These are phyloP conservation scores for Scopulariopsis brevicaulis DNA, from an alignment of 2,329 filamentous ascomycete species.

Conservation along the genomic window DNA sequence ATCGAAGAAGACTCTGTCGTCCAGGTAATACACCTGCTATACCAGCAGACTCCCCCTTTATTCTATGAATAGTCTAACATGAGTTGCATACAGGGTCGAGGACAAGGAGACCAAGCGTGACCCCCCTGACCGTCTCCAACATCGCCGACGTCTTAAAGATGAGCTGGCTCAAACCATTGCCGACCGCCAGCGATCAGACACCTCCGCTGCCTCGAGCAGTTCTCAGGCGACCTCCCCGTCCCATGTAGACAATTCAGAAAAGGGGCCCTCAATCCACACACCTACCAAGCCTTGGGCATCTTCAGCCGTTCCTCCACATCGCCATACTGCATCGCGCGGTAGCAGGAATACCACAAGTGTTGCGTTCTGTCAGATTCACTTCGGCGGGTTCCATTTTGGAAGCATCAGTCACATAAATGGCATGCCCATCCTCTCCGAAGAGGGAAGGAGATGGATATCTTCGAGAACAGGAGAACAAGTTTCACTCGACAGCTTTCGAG, in stretches of 20 bases:
- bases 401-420: conserved; percentile 34
- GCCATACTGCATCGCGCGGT: background rate
- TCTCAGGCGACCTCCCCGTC: no score
- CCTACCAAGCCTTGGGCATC: background rate
- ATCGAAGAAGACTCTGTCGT: background rate
- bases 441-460: conserved; percentile 35
- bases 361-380: conserved; percentile 28
- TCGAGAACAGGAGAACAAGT: conserved; percentile 27
- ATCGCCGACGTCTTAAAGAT: no score
- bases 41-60: no score
- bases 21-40: no score
- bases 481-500: conserved; percentile 10
- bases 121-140: no score
- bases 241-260: no score
- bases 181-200: no score
- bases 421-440: conserved; percentile 33
- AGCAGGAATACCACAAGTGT: background rate
- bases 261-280: background rate
- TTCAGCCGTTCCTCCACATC: background rate
- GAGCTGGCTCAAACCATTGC: no score
- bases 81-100: no score
- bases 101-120: no score
- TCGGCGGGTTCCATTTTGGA: conserved; percentile 31
- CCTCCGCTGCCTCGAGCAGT: no score
- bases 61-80: no score